A percentile compares a stretch with the other conserved stretches of the same genome.
Conservation (phyloP, 106 monocot species). For the Hemerocallis citrina region DNA sequence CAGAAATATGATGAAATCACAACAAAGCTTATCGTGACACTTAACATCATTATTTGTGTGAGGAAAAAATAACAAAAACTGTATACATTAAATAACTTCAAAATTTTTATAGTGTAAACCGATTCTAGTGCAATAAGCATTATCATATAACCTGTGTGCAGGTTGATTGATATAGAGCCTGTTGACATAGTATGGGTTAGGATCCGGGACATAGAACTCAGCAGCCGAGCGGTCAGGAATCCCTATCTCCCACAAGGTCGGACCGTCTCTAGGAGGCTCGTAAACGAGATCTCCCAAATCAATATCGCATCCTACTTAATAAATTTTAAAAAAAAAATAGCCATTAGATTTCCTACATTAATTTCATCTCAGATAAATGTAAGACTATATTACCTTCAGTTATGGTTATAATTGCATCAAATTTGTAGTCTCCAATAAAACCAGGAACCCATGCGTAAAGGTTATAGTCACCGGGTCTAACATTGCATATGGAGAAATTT, state of each 20-base stretch:
- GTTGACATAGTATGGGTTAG: conserved; percentile 58
- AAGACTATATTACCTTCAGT: conserved; percentile 21
- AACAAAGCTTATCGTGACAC: too few species aligned
- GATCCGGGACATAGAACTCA: conserved; percentile 74
- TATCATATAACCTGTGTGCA: conserved; percentile 24
- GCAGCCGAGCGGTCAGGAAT: conserved; percentile 61
- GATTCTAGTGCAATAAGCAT: too few species aligned
- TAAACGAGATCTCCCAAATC: conserved; percentile 53
- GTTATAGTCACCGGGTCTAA: conserved; percentile 48
- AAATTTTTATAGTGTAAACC: too few species aligned
- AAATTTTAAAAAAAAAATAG: not conserved
- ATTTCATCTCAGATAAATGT: not conserved
- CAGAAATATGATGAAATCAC: not conserved
- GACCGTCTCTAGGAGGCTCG: conserved; percentile 74
- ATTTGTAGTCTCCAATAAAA: conserved; percentile 67
- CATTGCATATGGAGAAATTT: conserved; percentile 34
- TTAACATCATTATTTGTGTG: not conserved
- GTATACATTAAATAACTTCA: not conserved
- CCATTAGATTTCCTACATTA: not conserved
- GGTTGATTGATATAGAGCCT: conserved; percentile 49
- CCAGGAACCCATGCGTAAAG: conserved; percentile 74
- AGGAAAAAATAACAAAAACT: not conserved
- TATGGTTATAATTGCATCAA: conserved; percentile 24
- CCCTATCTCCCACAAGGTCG: conserved; percentile 87
- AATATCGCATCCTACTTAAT: conserved; percentile 25